A percentile compares a stretch with the other conserved stretches of the same genome.
Conservation (phyloP, 306 rosid species). For the Acmispon strigosus region DNA sequence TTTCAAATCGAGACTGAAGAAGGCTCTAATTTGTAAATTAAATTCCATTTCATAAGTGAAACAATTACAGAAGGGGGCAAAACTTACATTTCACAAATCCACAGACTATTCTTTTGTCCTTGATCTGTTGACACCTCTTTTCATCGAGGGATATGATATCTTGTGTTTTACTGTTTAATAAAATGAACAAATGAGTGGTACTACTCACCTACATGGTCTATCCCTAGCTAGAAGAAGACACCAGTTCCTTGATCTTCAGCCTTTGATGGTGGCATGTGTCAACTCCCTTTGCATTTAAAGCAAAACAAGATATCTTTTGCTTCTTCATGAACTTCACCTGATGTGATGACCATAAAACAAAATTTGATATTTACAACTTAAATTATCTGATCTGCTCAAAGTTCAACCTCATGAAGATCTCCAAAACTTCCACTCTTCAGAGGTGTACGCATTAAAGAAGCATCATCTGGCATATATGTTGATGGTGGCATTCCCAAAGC, state of each 20-base stretch:
- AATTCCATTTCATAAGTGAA: not conserved
- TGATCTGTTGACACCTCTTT: slow-evolving; percentile 23
- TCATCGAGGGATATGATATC: slow-evolving; percentile 20
- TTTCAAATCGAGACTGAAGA: not conserved
- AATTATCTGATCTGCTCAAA: slow-evolving; percentile 36
- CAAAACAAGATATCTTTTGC: slow-evolving; percentile 17
- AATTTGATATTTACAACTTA: slow-evolving; percentile 79
- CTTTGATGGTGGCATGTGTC: slow-evolving; percentile 14
- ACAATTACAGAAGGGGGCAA: slow-evolving; percentile 18
- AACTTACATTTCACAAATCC: slow-evolving; percentile 29
- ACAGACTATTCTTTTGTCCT: slow-evolving; percentile 29
- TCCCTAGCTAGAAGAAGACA: slow-evolving; percentile 1
- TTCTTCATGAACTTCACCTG: slow-evolving; percentile 30
- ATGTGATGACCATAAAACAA: slow-evolving; percentile 49
- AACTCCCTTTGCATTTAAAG: slow-evolving; percentile 30
- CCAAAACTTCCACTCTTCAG: slow-evolving; percentile 45
- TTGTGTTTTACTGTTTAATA: slow-evolving; percentile 24
- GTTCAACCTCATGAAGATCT: slow-evolving; percentile 83
- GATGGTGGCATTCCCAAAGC: slow-evolving; percentile 47
- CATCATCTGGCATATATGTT: slow-evolving; percentile 38
- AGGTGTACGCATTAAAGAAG: slow-evolving; percentile 24
- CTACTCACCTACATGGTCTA: slow-evolving; percentile 28
- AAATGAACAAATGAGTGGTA: slow-evolving; percentile 70
- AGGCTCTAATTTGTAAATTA: not conserved
- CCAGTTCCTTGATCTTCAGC: slow-evolving; percentile 31